Base-by-base conservation (phyloP, 1,284 basidiomycete species). In the Apiotrichum siamense region DNA sequence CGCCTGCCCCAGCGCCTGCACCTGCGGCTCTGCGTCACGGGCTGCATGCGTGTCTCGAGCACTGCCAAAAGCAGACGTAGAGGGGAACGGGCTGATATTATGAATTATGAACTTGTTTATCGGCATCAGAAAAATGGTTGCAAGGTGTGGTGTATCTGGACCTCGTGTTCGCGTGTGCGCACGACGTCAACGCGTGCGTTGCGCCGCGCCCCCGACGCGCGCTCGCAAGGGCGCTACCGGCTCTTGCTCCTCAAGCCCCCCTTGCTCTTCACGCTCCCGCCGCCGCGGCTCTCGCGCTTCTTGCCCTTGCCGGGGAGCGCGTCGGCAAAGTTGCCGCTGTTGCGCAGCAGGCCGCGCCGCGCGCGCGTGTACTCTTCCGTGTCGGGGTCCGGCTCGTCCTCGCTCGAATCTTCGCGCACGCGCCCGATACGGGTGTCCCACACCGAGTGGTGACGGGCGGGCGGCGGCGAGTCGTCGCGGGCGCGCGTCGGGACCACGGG, bases 361-460 rank as follows among this genome's bases (percentile, higher is more conserved):
- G 72, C 72, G 26, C 56, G 60, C 39, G 49, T 37, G 45, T 75
- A 75, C 13, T 61, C 64, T n/a, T 24, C 54, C 58, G 53, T 67
- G 62, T 26, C 50, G 21, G 44, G 36, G 31, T 64, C 60, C n/a
- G n/a, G n/a, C 18, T 63, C 64, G 37, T 73, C 72, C 26, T 72
- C 70, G 25, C 62, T 59, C 23, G 64, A 68, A 57, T 71, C 70
- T 4, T 72, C 73, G 37, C 62, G 55, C 55, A 69, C 57, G 27
- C 58, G 54, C 7, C 70, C 70, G 33, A 75, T 72, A 26, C 72
- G 57, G 17, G 67, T 67, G 23, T 52, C 57, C 72, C 72, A 75
- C 26, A 62, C 26, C 13, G 31, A 41, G 21, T 43, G n/a, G 3
- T 18, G 9, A 21, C 42, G 44, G 9, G 36, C 15, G 17, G 38